These are phyloP conservation scores for Myxozyma geophila DNA, from an alignment of 805 yeast genomes.

Conservation along the genomic window DNA sequence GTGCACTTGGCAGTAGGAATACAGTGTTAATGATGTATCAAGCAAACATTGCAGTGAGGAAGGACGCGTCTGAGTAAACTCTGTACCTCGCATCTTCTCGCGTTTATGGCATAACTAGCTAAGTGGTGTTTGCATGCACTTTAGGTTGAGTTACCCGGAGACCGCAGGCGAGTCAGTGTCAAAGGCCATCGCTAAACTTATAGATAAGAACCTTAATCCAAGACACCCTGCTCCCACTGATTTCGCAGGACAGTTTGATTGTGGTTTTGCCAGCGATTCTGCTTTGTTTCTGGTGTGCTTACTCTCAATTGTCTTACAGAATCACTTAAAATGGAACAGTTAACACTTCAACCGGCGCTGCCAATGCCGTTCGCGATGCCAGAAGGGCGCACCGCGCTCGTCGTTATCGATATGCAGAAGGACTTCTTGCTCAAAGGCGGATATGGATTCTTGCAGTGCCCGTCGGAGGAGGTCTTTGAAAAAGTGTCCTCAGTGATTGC, in stretches of 20 bases:
- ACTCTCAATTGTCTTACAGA: background rate
- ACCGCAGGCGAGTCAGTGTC: slow-evolving; percentile 15
- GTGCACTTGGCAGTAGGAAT: background rate
- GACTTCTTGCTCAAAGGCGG: slow-evolving; percentile 45
- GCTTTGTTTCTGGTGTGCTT: background rate
- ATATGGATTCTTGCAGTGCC: slow-evolving; percentile 42
- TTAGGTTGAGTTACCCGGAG: slow-evolving; percentile 11
- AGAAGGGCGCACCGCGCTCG: slow-evolving; percentile 40
- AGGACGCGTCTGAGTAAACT: background rate
- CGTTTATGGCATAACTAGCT: slow-evolving; percentile 4
- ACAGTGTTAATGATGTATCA: background rate
- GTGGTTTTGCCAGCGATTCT: background rate
- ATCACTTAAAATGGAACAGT: slow-evolving; percentile 19
- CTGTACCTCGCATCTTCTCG: background rate
- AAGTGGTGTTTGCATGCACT: background rate
- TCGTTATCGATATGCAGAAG: slow-evolving; percentile 46
- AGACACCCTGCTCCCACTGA: no score
- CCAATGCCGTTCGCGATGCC: slow-evolving; percentile 38
- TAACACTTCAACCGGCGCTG: slow-evolving; percentile 22
- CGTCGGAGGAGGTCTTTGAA: slow-evolving; percentile 40
- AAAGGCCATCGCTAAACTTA: background rate
- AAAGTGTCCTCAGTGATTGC: slow-evolving; percentile 39
- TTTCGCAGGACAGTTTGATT: background rate
- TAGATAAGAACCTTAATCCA: background rate
- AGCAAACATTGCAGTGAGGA: background rate